A percentile compares a stretch with the other conserved stretches of the same genome.
Evolutionary conservation across 352 stramenopile species (phyloP).

Genomic region (Nothophytophthora sp.): DNA sequence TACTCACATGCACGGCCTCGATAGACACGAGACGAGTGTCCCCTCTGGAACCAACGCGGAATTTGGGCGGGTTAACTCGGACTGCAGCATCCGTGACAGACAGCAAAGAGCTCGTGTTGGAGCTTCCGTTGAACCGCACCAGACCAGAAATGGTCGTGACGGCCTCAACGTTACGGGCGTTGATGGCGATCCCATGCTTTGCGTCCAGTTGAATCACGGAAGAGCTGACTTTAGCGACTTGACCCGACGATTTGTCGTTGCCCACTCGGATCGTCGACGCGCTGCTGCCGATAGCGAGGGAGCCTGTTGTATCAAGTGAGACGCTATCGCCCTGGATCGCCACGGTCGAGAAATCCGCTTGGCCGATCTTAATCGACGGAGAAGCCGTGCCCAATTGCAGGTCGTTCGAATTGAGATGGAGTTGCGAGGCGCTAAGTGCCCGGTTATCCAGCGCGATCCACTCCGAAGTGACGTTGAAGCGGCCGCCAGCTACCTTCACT

Average conservation of each 20-base stretch:
- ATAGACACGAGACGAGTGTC: conserved; percentile 27
- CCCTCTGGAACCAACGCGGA: conserved; percentile 29
- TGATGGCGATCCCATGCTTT: conserved; percentile 24
- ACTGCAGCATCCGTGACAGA: conserved; percentile 25
- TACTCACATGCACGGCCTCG: conserved; percentile 29
- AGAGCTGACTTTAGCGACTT: conserved; percentile 35
- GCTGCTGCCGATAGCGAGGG: conserved; percentile 24
- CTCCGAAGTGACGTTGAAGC: conserved; percentile 41
- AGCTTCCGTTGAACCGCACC: conserved; percentile 32
- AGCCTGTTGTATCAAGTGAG: conserved; percentile 27
- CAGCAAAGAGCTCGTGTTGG: conserved; percentile 14
- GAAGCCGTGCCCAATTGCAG: conserved; percentile 35
- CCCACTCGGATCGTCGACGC: conserved; percentile 30
- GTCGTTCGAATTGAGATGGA: conserved; percentile 45
- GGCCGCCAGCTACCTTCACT: conserved; percentile 43
- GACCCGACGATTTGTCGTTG: conserved; percentile 12
- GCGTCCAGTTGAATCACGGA: conserved; percentile 33
- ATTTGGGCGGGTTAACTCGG: conserved; percentile 19
- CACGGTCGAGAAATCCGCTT: conserved; percentile 18
- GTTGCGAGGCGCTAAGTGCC: conserved; percentile 30
- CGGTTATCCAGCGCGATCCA: conserved; percentile 51
- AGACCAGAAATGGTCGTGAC: conserved; percentile 30
- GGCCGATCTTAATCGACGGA: conserved; percentile 32
- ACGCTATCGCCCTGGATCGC: conserved; percentile 21
- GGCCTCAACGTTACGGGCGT: conserved; percentile 16